These are phyloP conservation scores for Monosporascus sp. DNA, from an alignment of 2,329 filamentous ascomycete genomes.

Conservation along the genomic window DNA sequence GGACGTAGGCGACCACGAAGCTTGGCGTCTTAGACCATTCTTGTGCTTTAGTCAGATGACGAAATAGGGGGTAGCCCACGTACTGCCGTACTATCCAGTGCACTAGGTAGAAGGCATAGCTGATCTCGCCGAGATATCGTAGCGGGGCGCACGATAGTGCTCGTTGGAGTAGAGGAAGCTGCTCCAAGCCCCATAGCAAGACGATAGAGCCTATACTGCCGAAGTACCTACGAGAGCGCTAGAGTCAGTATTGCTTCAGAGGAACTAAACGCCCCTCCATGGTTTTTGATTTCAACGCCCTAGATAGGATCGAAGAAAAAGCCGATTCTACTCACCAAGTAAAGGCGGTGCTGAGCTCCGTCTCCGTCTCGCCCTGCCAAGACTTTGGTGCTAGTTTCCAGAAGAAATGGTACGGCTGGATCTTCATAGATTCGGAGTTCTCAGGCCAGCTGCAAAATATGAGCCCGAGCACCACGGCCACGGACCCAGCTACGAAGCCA, in stretches of 20 bases:
- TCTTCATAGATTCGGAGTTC: not conserved
- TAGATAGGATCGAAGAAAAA: not conserved
- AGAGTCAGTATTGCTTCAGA: not conserved
- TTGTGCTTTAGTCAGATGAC: not conserved
- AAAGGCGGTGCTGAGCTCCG: not conserved
- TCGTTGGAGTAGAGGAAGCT: not conserved
- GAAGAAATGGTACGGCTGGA: constrained; percentile 1
- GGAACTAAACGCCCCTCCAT: not conserved
- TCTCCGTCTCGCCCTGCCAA: not conserved
- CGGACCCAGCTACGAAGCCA: not conserved
- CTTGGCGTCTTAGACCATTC: not conserved
- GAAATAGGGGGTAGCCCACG: not conserved
- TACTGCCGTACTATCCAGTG: not conserved
- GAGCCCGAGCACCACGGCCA: not conserved
- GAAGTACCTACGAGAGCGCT: not conserved
- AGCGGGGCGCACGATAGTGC: not conserved
- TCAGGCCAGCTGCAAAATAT: constrained; percentile 1
- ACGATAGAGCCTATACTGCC: constrained; percentile 1
- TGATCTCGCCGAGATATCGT: constrained; percentile 2
- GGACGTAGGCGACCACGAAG: not conserved
- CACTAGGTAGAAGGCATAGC: constrained; percentile 3
- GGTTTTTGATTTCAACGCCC: too few relatives aligned
- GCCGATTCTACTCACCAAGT: not conserved
- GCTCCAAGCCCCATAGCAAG: constrained; percentile 1
- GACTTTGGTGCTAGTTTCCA: not conserved